These are phyloP conservation scores for Spinacia oleracea DNA, from an alignment of 179 eudicot genomes.

Conservation along the genomic window DNA sequence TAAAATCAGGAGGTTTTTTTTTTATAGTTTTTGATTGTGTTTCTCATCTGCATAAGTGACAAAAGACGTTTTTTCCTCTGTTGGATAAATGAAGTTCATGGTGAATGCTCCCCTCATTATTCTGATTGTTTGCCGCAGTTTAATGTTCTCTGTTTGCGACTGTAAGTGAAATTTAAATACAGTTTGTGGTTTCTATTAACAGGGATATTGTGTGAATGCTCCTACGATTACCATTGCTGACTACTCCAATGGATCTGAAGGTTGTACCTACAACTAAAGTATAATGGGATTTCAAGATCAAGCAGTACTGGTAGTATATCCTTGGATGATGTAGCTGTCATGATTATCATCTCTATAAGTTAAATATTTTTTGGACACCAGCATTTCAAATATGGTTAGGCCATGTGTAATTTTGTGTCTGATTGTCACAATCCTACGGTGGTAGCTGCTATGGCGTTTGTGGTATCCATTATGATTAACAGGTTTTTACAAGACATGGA, in stretches of 20 bases:
- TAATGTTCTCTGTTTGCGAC: not conserved
- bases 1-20: constrained; percentile 4
- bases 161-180: not conserved
- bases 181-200: constrained; percentile 19
- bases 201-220: constrained; percentile 99
- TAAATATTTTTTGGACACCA: too few species aligned
- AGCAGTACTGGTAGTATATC: too few species aligned
- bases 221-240: constrained; percentile 98
- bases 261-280: constrained; percentile 87
- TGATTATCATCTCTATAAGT: too few species aligned
- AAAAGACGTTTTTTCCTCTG: constrained; percentile 90
- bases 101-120: constrained; percentile 33
- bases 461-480: too few species aligned
- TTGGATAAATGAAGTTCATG: constrained; percentile 99
- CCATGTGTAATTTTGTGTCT: too few species aligned
- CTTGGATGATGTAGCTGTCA: too few species aligned
- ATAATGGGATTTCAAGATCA: too few species aligned
- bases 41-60: constrained; percentile 71
- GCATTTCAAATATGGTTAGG: too few species aligned
- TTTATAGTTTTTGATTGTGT: not conserved
- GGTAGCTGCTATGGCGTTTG: too few species aligned
- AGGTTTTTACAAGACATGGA: too few species aligned
- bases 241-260: constrained; percentile 91
- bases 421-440: too few species aligned
- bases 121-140: not conserved